Percentiles rank a stretch among this genome's conserved stretches.
These are phyloP conservation scores for Magnolia kwangsiensis DNA, from an alignment of 164 flowering plant species.

Conservation along the genomic window DNA sequence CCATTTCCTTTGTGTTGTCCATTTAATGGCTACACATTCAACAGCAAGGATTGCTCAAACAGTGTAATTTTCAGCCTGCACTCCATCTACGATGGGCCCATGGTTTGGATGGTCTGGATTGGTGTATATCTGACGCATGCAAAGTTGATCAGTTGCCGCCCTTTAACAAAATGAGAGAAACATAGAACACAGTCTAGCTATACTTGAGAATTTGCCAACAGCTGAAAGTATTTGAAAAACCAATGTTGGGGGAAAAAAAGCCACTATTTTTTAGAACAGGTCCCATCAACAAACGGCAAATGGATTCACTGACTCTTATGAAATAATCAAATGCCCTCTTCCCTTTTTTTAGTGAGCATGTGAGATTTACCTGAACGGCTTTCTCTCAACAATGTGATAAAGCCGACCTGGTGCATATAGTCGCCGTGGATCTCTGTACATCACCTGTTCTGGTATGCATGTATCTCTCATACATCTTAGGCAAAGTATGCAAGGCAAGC, in stretches of 20 bases:
- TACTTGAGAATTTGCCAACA: too few relatives aligned
- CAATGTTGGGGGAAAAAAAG: not conserved
- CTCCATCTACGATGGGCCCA: too few relatives aligned
- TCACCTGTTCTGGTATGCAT: constrained; percentile 70
- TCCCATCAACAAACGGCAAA: not conserved
- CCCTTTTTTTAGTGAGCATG: not conserved
- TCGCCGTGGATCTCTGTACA: constrained; percentile 87
- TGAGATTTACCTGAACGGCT: constrained; percentile 61
- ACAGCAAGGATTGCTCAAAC: too few relatives aligned
- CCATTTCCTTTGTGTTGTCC: not conserved
- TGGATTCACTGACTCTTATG: not conserved
- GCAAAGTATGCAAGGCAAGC: constrained; percentile 93
- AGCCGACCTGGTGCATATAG: constrained; percentile 96
- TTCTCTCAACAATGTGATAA: constrained; percentile 93
- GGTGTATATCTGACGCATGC: too few relatives aligned
- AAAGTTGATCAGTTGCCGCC: too few relatives aligned
- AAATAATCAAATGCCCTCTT: not conserved
- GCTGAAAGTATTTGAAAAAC: too few relatives aligned
- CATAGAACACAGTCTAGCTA: too few relatives aligned
- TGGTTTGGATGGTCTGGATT: too few relatives aligned
- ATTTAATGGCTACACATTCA: not conserved
- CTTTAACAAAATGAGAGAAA: too few relatives aligned
- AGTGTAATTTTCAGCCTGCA: too few relatives aligned
- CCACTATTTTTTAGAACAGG: not conserved
- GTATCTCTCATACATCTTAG: constrained; percentile 86